A percentile compares a stretch with the other conserved stretches of the same genome.
phyloP scores from a whole-genome alignment of 768 basidiomycete genomes.

The Boletus subcaerulescens region DNA sequence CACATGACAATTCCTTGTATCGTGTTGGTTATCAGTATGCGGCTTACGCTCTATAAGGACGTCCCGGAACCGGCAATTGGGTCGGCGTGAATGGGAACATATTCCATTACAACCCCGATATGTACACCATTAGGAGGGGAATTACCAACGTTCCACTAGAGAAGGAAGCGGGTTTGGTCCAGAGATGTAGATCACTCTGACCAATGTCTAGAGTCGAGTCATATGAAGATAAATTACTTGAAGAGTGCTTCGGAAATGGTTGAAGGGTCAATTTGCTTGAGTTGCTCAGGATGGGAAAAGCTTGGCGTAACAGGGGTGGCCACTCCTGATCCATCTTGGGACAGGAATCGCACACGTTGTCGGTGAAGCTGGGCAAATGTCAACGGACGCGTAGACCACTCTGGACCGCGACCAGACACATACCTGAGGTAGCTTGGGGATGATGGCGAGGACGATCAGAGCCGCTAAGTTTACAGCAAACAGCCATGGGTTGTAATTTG shows the following conservation, averaged over 20 bases:
- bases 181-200: conserved; percentile 11
- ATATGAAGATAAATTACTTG: conserved; percentile 15
- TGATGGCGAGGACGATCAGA: conserved; percentile 70
- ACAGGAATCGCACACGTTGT: conserved; percentile 75
- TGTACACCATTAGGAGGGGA: conserved; percentile 33
- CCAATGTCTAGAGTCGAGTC: conserved; percentile 16
- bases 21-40: conserved; percentile 20
- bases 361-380: conserved; percentile 62
- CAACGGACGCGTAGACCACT: conserved; percentile 11
- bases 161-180: conserved; percentile 10
- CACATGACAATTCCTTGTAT: not conserved
- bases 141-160: conserved; percentile 24
- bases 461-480: conserved; percentile 90
- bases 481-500: conserved; percentile 90
- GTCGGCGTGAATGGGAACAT: conserved; percentile 13
- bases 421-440: conserved; percentile 96
- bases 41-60: conserved; percentile 28
- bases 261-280: conserved; percentile 26
- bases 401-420: conserved; percentile 17
- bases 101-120: conserved; percentile 29
- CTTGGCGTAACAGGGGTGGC: conserved; percentile 62
- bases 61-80: not conserved
- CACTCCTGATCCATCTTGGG: conserved; percentile 60
- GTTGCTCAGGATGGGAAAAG: conserved; percentile 51
- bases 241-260: conserved; percentile 51